Percentiles rank a stretch among this genome's conserved stretches.
Evolutionary conservation across 2,329 filamentous ascomycete genomes (phyloP).

Genomic region (Plenodomus biglobosus): DNA sequence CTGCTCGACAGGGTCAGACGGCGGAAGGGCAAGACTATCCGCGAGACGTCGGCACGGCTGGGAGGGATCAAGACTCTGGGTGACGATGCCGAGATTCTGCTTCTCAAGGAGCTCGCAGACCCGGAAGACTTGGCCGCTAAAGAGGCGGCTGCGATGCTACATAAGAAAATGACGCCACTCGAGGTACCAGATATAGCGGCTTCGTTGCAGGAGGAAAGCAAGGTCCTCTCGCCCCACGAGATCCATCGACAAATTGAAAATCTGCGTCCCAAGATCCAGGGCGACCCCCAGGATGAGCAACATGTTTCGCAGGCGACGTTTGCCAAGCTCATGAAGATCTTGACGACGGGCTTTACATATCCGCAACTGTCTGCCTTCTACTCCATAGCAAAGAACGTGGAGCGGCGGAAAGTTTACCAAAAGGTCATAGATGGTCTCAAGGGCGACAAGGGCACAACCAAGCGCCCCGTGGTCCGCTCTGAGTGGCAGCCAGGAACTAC

Average conservation of each 20-base stretch:
- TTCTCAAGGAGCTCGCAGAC: slow-evolving; percentile 33
- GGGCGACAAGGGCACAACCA: slow-evolving; percentile 14
- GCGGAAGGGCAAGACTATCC: slow-evolving; percentile 28
- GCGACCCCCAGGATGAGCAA: slow-evolving; percentile 23
- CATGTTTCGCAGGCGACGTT: slow-evolving; percentile 34
- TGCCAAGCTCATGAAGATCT: slow-evolving; percentile 23
- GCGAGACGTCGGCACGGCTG: slow-evolving; percentile 33
- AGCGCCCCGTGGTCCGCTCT: slow-evolving; percentile 24
- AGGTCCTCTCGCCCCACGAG: slow-evolving; percentile 29
- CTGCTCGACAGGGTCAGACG: slow-evolving; percentile 24
- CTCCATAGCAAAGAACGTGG: slow-evolving; percentile 27
- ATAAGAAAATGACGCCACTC: neutral
- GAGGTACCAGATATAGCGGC: slow-evolving; percentile 29
- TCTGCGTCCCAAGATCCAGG: slow-evolving; percentile 28
- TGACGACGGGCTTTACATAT: slow-evolving; percentile 33
- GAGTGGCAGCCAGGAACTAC: slow-evolving; percentile 39
- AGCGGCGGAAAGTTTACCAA: slow-evolving; percentile 14
- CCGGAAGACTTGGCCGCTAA: slow-evolving; percentile 3
- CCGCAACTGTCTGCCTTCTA: slow-evolving; percentile 38
- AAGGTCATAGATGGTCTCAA: slow-evolving; percentile 22
- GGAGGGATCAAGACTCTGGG: slow-evolving; percentile 37
- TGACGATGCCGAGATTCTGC: slow-evolving; percentile 39
- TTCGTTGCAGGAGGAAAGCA: slow-evolving; percentile 29
- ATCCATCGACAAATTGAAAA: slow-evolving; percentile 35
- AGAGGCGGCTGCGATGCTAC: slow-evolving; percentile 9